Evolutionary conservation across 805 yeast species (phyloP).

Genomic region (Yarrowia deformans): DNA sequence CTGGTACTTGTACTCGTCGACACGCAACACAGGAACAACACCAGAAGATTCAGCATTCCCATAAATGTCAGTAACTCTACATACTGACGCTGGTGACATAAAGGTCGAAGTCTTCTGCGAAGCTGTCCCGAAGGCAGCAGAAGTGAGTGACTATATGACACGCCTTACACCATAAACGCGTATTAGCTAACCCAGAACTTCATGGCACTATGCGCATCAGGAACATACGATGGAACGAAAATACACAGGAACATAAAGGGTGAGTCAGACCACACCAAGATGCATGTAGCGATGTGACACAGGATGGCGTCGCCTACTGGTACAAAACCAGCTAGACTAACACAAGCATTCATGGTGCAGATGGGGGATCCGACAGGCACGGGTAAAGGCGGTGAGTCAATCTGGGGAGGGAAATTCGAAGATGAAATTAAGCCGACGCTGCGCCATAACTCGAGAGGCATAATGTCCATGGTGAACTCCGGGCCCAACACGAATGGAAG

Average conservation of each 20-base stretch:
- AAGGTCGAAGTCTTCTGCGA: slow-evolving; percentile 54
- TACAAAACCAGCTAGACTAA: slow-evolving; percentile 39
- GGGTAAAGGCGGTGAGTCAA: slow-evolving; percentile 53
- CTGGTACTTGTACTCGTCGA: no score
- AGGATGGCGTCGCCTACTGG: no score
- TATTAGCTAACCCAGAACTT: slow-evolving; percentile 51
- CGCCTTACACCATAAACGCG: no score
- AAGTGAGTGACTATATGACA: slow-evolving; percentile 46
- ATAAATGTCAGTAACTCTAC: slow-evolving; percentile 43
- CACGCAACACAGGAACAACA: no score
- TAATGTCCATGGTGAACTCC: slow-evolving; percentile 89
- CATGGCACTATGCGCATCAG: slow-evolving; percentile 57
- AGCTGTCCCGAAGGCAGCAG: slow-evolving; percentile 53
- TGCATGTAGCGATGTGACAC: no score
- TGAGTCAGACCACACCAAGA: slow-evolving; percentile 8
- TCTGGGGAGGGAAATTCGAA: slow-evolving; percentile 54
- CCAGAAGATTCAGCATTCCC: no score
- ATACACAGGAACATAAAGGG: slow-evolving; percentile 53
- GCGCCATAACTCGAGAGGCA: slow-evolving; percentile 79
- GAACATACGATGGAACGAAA: slow-evolving; percentile 51
- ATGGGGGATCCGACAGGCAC: slow-evolving; percentile 53
- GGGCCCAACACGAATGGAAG: slow-evolving; percentile 94
- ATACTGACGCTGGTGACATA: slow-evolving; percentile 53
- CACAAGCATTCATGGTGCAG: slow-evolving; percentile 49
- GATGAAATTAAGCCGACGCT: slow-evolving; percentile 53